Conservation (phyloP, 257 asterid genomes). For the Gentiana dahurica region DNA sequence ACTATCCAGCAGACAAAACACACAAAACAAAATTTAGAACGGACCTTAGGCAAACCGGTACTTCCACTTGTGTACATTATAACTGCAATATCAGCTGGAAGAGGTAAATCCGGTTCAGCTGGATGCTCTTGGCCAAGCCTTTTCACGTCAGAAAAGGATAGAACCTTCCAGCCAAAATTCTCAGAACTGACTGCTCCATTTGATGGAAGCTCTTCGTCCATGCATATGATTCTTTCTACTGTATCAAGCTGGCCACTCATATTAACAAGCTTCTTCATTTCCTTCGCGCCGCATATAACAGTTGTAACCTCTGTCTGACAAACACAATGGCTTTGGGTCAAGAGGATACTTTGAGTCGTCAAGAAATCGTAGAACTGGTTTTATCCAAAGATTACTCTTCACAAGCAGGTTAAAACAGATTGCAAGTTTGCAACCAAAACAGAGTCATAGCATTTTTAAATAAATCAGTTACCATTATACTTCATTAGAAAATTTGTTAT, state of each 20-base stretch:
- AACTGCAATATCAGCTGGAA: conserved; percentile 85
- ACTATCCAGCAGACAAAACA: no score
- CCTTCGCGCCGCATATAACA: conserved; percentile 86
- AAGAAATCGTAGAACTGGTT: no score
- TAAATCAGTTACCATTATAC: no score
- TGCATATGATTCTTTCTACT: conserved; percentile 69
- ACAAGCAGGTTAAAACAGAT: no score
- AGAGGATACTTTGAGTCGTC: not conserved
- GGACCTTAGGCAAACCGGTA: conserved; percentile 97
- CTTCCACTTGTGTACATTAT: conserved; percentile 99
- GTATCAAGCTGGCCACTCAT: conserved; percentile 88
- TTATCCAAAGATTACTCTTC: no score
- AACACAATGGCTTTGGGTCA: conserved; percentile 12
- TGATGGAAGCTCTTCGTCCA: conserved; percentile 65
- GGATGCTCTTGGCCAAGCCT: conserved; percentile 66
- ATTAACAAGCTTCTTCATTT: conserved; percentile 73
- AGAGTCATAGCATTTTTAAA: no score
- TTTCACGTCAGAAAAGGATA: conserved; percentile 61
- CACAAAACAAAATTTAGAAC: conserved; percentile 5
- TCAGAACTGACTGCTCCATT: conserved; percentile 39
- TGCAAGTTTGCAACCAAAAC: no score
- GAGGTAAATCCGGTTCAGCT: conserved; percentile 72
- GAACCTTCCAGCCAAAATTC: conserved; percentile 49
- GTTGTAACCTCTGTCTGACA: conserved; percentile 96
- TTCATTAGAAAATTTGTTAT: no score